Evolutionary conservation across 75 land plant genomes (phyloP), one percentile per base, ranked within the genome.

Genomic region (Larix kaempferi): DNA sequence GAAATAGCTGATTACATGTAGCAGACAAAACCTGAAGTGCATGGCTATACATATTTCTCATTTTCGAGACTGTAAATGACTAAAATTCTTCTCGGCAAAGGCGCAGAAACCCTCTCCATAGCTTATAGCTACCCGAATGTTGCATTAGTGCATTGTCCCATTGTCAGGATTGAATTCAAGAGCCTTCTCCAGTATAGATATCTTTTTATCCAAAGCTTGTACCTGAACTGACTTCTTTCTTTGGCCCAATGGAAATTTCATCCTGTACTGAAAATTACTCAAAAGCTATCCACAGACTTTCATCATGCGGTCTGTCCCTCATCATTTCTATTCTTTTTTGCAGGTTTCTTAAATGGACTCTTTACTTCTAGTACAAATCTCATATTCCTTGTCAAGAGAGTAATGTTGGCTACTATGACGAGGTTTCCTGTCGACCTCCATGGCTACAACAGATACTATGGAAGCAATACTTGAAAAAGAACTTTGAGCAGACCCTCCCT

Each of bases 181-280:
- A 11, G 99, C 95, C 78, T 97, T 97, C 76, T 97, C 99, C 76
- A 97, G 79, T 57, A 97, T 82, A 55, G 95, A 83, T 5, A 97
- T 91, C 74, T 97, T 97, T 83, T 97, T 97, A 33, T 94, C 99
- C 78, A 97, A 80, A 10, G 87, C 94, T 79, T 97, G 99, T 62
- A 93, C 83, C 4, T 88, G 91, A 85, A 86, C 95, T 73, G 92
- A 94, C 80, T 93, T 97, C 62, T 84, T 88, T n/a, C 82, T 78
- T 57, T 93, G n/a, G 89, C 76, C 72, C 89, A 73, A 82, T 82
- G 17, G 89, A 87, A 75, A 97, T 72, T 77, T 87, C 89, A 77
- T 97, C 99, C 89, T 97, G 83, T 59, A 92, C 93, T 91, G 93
- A 81, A 89, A 91, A 14, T 89, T 92, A 57, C 92, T n/a, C 95